Evolutionary conservation across 345 rosid species (phyloP).

Genomic region (Heritiera fomes): DNA sequence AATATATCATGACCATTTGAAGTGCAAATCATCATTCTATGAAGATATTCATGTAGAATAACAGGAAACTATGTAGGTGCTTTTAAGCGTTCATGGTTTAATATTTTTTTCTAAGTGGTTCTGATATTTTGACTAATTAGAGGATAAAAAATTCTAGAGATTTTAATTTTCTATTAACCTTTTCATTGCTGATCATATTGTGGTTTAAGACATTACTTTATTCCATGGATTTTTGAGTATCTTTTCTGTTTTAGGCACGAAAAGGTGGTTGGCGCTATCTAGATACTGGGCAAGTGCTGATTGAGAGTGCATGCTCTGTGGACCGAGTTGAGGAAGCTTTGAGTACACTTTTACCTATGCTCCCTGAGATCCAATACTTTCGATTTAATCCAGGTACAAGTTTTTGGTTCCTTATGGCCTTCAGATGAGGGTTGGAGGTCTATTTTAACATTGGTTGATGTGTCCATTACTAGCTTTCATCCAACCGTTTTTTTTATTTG

Average conservation of each 20-base stretch:
- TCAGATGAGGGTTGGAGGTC: background rate
- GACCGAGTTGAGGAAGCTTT: constrained; percentile 98
- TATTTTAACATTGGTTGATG: background rate
- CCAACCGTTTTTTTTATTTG: background rate
- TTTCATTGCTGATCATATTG: constrained; percentile 8
- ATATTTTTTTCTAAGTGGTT: background rate
- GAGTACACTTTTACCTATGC: constrained; percentile 90
- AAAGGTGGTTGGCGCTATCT: constrained; percentile 99
- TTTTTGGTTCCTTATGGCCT: constrained; percentile 9
- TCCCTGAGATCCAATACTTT: constrained; percentile 88
- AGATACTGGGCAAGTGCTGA: constrained; percentile 96
- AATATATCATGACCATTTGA: background rate
- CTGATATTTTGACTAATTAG: background rate
- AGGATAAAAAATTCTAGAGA: background rate
- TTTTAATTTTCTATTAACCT: background rate
- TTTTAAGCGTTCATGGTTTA: background rate
- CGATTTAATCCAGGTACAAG: constrained; percentile 86
- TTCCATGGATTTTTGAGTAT: constrained; percentile 8
- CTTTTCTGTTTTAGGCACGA: constrained; percentile 52
- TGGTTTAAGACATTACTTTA: background rate
- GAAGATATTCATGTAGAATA: background rate
- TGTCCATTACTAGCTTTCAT: constrained; percentile 2
- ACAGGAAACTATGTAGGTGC: background rate
- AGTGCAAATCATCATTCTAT: background rate
- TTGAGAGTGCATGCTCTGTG: constrained; percentile 98